Evolutionary conservation across 164 flowering plant species (phyloP).

Genomic region (Kingdonia uniflora): DNA sequence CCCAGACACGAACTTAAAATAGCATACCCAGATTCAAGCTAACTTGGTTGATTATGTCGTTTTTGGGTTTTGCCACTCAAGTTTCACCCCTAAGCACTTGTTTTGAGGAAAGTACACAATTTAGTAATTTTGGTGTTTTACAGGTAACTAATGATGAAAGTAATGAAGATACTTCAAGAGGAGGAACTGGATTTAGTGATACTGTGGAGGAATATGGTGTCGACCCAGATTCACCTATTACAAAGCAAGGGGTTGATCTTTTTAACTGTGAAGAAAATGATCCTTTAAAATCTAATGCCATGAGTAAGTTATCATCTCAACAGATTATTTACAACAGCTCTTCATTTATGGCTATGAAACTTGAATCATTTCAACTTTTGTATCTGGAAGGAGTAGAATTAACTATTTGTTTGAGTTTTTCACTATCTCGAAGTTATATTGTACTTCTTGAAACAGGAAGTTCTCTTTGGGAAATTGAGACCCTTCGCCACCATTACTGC

Average conservation of each 20-base stretch:
- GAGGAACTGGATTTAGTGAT: conserved; percentile 14
- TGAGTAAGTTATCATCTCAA: conserved; percentile 47
- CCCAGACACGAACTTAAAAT: too few species aligned
- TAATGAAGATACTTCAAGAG: conserved; percentile 18
- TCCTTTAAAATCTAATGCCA: conserved; percentile 64
- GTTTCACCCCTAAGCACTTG: too few species aligned
- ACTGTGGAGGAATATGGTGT: conserved; percentile 14
- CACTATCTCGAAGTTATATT: too few species aligned
- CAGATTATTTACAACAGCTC: not conserved
- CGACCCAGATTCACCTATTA: conserved; percentile 11
- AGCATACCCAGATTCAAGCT: too few species aligned
- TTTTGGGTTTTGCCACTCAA: too few species aligned
- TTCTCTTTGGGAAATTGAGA: conserved; percentile 95
- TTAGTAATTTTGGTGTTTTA: too few species aligned
- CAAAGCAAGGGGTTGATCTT: conserved; percentile 53
- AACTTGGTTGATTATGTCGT: too few species aligned
- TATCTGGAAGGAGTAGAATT: too few species aligned
- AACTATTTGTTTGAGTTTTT: too few species aligned
- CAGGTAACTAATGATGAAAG: conserved; percentile 13
- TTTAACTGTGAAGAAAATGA: conserved; percentile 57
- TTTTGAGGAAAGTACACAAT: too few species aligned
- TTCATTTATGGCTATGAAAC: not conserved
- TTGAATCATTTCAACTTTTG: too few species aligned
- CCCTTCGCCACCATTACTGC: conserved; percentile 85
- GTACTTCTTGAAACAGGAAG: conserved; percentile 42